Base-by-base conservation (phyloP, 768 basidiomycete genomes). In the Leccinellum rugosiceps region DNA sequence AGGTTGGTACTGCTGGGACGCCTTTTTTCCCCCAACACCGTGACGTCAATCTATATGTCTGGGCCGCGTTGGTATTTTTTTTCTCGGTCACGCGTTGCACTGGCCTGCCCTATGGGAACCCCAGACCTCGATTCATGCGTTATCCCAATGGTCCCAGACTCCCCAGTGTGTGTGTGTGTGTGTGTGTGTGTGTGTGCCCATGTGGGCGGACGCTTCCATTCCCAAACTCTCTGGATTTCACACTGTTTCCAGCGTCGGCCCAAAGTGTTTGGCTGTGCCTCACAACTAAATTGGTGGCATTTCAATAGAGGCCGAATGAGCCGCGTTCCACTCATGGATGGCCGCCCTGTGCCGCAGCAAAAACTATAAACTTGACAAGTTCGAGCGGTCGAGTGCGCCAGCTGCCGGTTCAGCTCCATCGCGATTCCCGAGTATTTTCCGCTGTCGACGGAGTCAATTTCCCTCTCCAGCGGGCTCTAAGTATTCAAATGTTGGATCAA, bases 401-500 rank as follows among this genome's bases (percentile, higher is more conserved):
- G 44, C n/a, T n/a, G n/a, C n/a, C 53, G 47, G 51, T 47, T 59
- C 35, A 26, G 52, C 52, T 45, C 45, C 58, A 55, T 38, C 57
- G 45, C 53, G 46, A 55, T 57, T 61, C 62, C 66, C 66, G 65
- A 67, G 38, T 55, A 54, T 38, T 60, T n/a, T 63, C 71, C 72
- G 72, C 54, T 45, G 57, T 59, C 44, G 58, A 50, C 72, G 71
- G 71, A 28, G 34, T 50, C 30, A 43, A 49, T 58, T 50, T 51
- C 57, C 41, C 41, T 43, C 32, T 14, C 56, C 58, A 68, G 60
- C 58, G 49, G 58, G 64, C 62, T 43, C 11, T 6, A 43, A 21
- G 43, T 64, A 60, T 63, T 65, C 62, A 54, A 59, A 59, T 60
- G 44, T 58, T 71, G 71, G 71, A 74, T 74, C 71, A 74, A 67